Evolutionary conservation across 495 filamentous ascomycete genomes (phyloP), one percentile per base, ranked within the genome.

Genomic region (Aspergillus kassunensis): DNA sequence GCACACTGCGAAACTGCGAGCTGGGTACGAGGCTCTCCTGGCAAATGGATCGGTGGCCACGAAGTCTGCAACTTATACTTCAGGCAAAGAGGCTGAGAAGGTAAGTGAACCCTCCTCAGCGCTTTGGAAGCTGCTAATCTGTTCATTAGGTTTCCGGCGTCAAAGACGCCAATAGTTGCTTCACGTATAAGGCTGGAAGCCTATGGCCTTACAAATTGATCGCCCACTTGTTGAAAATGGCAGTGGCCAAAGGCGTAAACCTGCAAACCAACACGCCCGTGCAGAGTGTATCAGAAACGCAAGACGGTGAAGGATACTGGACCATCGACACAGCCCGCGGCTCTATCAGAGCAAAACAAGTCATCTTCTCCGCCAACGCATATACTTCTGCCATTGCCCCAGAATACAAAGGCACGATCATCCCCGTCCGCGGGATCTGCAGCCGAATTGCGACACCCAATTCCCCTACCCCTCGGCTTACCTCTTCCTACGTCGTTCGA

Each of bases 191-290:
- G 1, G 72, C 80, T 2, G 78, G 67, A 0, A 68, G 70, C 25
- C 62, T 83, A 4, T 95, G 88, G 89, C 90, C 90, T 0, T 95
- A 93, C 64, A 95, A 95, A 64, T 78, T 91, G 20, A 81, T 93
- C 9, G 66, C 82, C 5, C 80, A 78, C 53, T 71, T 91, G 1
- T 67, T 95, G 1, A 77, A 85, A 56, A 68, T 69, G 0, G 71
- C 84, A 0, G 64, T 93, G 0, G 63, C 61, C 0, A 55, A 61
- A 19, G 68, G 73, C 5, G 80, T 90, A 37, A 93, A 93, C 62
- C 73, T 95, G 3, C 90, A 96, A 58, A 91, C 88, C 3, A 76
- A 82, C 51, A 91, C 88, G 1, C 82, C 85, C 0, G 87, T 85
- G 79, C 3, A 76, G 67, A 0, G n/a, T 6, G 24, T 44, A 55